phyloP scores from a whole-genome alignment of 371 early-diverging fungal genomes.

The Lichtheimia ornata region DNA sequence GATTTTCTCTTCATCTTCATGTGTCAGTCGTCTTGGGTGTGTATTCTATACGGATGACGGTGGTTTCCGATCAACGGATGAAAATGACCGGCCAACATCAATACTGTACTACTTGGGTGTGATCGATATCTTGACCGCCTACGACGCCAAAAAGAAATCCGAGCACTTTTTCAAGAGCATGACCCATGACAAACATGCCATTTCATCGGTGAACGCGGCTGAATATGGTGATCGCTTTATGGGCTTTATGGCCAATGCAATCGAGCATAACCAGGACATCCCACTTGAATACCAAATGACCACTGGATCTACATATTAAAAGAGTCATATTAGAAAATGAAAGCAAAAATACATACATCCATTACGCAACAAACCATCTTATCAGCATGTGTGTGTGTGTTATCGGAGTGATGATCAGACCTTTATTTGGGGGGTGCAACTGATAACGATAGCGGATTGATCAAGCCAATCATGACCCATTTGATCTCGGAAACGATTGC shows the following conservation, averaged over 20 bases:
- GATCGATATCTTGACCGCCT: conserved; percentile 97
- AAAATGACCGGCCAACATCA: conserved; percentile 59
- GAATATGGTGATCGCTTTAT: conserved; percentile 85
- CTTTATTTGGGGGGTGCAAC: too few species aligned
- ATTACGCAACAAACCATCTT: too few species aligned
- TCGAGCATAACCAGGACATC: conserved; percentile 33
- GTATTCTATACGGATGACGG: conserved; percentile 91
- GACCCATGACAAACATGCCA: conserved; percentile 72
- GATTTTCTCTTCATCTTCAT: too few species aligned
- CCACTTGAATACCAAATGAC: conserved; percentile 29
- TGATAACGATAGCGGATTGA: too few species aligned
- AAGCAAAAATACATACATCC: neutral
- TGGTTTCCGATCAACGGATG: conserved; percentile 85
- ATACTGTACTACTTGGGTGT: conserved; percentile 92
- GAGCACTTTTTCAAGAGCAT: conserved; percentile 90
- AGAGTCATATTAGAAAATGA: neutral
- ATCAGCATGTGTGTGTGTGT: too few species aligned
- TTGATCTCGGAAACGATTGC: too few species aligned
- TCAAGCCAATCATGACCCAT: too few species aligned
- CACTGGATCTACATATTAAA: conserved; percentile 1
- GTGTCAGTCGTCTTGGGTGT: conserved; percentile 61
- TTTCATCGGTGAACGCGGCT: conserved; percentile 90
- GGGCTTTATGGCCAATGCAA: conserved; percentile 35
- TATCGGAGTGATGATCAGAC: too few species aligned
- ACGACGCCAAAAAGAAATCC: conserved; percentile 82